Base-by-base conservation (phyloP, 2,329 filamentous ascomycete genomes). In the Xylariaceae sp. region DNA sequence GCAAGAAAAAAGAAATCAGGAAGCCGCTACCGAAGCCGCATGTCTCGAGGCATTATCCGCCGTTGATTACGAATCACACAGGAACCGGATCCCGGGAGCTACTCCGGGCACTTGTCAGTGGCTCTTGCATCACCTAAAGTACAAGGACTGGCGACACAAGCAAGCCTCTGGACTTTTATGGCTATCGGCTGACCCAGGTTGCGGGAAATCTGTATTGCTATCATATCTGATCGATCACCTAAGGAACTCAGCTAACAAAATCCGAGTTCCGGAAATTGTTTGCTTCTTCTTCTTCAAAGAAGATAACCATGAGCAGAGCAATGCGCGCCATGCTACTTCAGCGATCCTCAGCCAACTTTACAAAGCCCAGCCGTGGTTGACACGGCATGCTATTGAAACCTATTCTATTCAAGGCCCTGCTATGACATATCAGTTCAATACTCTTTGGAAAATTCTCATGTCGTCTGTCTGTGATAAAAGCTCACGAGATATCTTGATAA, bases 101-200 rank as follows among this genome's bases (percentile, higher is more conserved):
- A 16, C 15, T 6, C 13, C 4, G 8, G 27, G 27, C 3, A 44
- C 41, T 7, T 44, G 41, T 10, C 4, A 16, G 4, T 44, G 41
- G 41, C 10, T 44, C 20, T 6, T 33, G 6, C 3, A 13, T 10
- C 41, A 44, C 15, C 16, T 6, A 11, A 11, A 24, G 13, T 44
- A 21, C 15, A 7, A 27, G 9, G 5, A 13, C 4, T 44, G 41
- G 41, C 8, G 15, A 24, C 13, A 13, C 10, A 15, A 29, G 3
- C 5, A n/a, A n/a, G 6, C 5, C 3, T 30, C 24, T 5, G 4
- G 13, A 3, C n/a, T 44, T 10, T 9, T 44, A n/a, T 44, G 27
- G 41, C 15, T 44, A 8, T 44, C 41, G n/a, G 41, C 26, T 6
- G 29, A 44, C 27, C 26, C 41, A 6, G 41, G 41, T 18, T 33